phyloP scores from a whole-genome alignment of 768 basidiomycete genomes.

The Kwoniella sp. region DNA sequence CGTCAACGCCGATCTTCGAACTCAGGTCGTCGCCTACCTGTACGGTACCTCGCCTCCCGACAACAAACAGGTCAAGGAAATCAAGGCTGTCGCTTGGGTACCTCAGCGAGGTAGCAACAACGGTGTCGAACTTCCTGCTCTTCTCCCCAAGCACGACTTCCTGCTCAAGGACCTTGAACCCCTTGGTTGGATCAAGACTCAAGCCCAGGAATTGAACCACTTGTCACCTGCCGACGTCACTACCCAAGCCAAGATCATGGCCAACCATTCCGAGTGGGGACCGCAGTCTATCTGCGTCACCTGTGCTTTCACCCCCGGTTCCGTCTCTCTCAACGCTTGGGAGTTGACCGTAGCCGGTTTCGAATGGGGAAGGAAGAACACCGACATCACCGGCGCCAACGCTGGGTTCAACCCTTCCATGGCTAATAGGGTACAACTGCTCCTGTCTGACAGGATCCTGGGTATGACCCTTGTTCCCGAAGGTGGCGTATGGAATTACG shows the following conservation, averaged over 20 bases:
- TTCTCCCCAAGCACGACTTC: constrained; percentile 92
- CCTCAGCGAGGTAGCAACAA: constrained; percentile 97
- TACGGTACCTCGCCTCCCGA: constrained; percentile 92
- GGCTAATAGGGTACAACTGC: constrained; percentile 86
- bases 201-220: constrained; percentile 81
- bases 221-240: constrained; percentile 90
- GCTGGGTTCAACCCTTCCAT: constrained; percentile 97
- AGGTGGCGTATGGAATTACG: constrained; percentile 96
- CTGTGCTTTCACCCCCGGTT: constrained; percentile 95
- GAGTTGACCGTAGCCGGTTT: constrained; percentile 87
- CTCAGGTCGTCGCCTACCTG: constrained; percentile 90
- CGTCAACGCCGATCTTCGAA: constrained; percentile 86
- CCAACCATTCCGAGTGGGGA: constrained; percentile 91
- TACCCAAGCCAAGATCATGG: constrained; percentile 95
- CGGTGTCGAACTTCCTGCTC: constrained; percentile 82
- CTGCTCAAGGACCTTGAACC: constrained; percentile 92
- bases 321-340: constrained; percentile 92
- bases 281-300: constrained; percentile 91
- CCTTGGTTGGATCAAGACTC: constrained; percentile 95
- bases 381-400: constrained; percentile 66
- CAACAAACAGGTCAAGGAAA: constrained; percentile 97
- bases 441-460: constrained; percentile 91
- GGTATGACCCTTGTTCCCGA: constrained; percentile 94
- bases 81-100: constrained; percentile 94
- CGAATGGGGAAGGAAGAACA: constrained; percentile 96